Evolutionary conservation across 2,329 filamentous ascomycete species (phyloP), one percentile per base, ranked within the genome.

Genomic region (Fusarium phyllophilum): DNA sequence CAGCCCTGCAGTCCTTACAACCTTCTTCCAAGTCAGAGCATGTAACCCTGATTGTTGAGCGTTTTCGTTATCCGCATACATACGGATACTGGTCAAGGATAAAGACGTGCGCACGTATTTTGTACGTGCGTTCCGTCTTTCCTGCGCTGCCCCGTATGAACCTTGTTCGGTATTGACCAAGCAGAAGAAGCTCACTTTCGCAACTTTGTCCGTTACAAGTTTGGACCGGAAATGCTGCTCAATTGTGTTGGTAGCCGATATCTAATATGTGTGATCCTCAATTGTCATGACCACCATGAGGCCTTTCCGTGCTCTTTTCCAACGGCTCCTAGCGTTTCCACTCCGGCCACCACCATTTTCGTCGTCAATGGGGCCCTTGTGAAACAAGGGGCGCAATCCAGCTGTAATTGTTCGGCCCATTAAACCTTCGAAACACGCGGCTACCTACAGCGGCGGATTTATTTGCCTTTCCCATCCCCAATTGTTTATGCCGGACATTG

Each of bases 341-440:
- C 61, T 42, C 62, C 62, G 41, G 41, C 52, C 67, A 73, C 66
- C 63, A 73, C 75, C 66, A 51, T 70, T 57, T 62, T 67, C 55
- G 54, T 70, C 68, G 61, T 66, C 55, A 74, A 66, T 68, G 61
- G 55, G 63, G 59, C 46, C 61, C 54, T 65, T 66, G 56, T 75
- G 76, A 78, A 78, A 78, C 76, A 71, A 67, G 62, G 73, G 70
- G 67, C 62, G 45, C 72, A 64, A 58, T 56, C 62, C 62, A 72
- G 59, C 65, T 74, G 70, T 70, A 73, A 54, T 73, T 66, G 66
- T 71, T 71, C 65, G 61, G 36, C 51, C 66, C 70, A 67, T 75
- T 42, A 38, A 66, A 73, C 42, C 46, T 66, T 76, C 68, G 74
- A 75, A 78, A 75, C 74, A 76, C 68, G 64, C 76, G 74, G 74